These are phyloP conservation scores for Psilocybe sp. DNA, from an alignment of 768 basidiomycete genomes.

Conservation along the genomic window DNA sequence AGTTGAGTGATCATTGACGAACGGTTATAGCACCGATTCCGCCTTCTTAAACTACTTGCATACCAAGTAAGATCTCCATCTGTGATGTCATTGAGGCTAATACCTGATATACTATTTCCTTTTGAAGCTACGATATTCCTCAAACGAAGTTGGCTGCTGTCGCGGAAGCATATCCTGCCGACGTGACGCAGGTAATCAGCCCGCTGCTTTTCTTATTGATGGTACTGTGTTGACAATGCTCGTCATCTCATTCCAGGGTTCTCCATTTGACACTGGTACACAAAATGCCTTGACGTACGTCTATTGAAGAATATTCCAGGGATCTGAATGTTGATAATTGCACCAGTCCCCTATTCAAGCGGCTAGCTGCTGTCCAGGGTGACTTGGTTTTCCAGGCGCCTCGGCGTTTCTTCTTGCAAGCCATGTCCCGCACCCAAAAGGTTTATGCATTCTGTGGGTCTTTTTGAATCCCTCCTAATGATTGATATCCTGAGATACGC, in stretches of 20 bases:
- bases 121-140: conserved; percentile 12
- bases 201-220: no score
- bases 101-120: conserved; percentile 6
- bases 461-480: background rate
- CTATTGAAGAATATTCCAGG: no score
- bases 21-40: conserved; percentile 22
- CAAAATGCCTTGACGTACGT: conserved; percentile 16
- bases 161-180: no score
- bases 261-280: conserved; percentile 18
- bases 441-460: conserved; percentile 36
- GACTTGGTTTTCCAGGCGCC: conserved; percentile 47
- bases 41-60: conserved; percentile 21
- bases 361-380: conserved; percentile 45
- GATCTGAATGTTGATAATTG: no score
- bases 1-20: conserved; percentile 10
- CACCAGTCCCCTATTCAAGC: conserved; percentile 39
- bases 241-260: conserved; percentile 12
- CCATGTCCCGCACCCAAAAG: conserved; percentile 30
- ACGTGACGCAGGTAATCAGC: no score
- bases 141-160: no score
- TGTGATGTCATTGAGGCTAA: conserved; percentile 4
- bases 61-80: background rate
- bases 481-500: background rate
- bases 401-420: conserved; percentile 42
- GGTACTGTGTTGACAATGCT: no score